Evolutionary conservation across 148 eudicot genomes (phyloP), one percentile per base, ranked within the genome.

Genomic region (Mesembryanthemum crystallinum): DNA sequence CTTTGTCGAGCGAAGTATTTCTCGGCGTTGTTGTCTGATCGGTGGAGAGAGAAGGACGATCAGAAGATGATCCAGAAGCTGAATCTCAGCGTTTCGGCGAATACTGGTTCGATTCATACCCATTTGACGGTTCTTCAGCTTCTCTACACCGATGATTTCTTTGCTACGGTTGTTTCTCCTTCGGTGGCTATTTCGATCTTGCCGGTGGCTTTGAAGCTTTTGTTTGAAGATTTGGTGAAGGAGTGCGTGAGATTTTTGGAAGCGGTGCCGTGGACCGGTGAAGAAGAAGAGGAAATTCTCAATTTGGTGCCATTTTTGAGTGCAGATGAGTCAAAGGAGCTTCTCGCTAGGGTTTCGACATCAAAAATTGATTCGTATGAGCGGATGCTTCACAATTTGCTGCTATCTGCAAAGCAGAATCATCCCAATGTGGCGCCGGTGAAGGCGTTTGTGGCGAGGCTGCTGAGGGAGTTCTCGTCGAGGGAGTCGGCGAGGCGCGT

Each of bases 211-310:
- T 75, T 90, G 13, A 88, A 94, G 62, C 81, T 91, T 17, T 67
- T 90, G 58, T 94, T 90, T 63, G 98, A 94, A 69, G 98, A 89
- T 43, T 94, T 91, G 30, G 86, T 90, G 24, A 87, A 77, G 57
- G 86, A 84, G 8, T 91, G 97, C 51, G 87, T 94, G 23, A 79
- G 76, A 59, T 94, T 89, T 62, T 67, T 94, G 0, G 98, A 94
- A 74, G 92, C 95, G 3, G 98, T 94, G 43, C 97, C 98, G n/a
- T 94, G 98, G 97, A 88, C 79, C 29, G 97, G 90, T 28, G 93
- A 91, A 8, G 97, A 94, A 66, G 98, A 94, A 67, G 84, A 64
- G 33, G 78, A 51, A 62, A 82, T 94, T 9, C 21, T 91, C 60
- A 78, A 75, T 57, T 64, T 90, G 24, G 71, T 89, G 59, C 94